These are phyloP conservation scores for Cladophialophora immunda DNA, from an alignment of 2,329 filamentous ascomycete genomes.

Conservation along the genomic window DNA sequence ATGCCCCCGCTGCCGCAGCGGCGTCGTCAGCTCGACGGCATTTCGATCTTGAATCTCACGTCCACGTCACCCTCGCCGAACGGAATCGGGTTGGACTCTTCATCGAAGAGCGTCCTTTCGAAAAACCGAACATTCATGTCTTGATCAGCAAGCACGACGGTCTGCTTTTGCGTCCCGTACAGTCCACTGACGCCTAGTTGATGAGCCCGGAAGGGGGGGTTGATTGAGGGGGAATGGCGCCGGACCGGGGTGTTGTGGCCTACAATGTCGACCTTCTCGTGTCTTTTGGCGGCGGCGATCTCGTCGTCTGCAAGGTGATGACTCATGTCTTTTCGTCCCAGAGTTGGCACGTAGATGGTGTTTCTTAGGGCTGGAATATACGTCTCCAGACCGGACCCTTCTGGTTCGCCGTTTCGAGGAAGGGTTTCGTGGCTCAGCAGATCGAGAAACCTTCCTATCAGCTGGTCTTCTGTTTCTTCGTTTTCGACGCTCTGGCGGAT, in stretches of 20 bases:
- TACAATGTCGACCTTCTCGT: constrained; percentile 43
- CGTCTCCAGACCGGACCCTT: constrained; percentile 59
- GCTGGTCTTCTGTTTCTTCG: constrained; percentile 55
- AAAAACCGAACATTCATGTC: constrained; percentile 67
- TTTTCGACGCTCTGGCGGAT: constrained; percentile 56
- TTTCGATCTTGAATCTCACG: constrained; percentile 57
- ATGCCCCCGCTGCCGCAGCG: background rate
- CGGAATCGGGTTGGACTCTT: constrained; percentile 57
- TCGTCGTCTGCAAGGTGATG: constrained; percentile 45
- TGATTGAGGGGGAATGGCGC: constrained; percentile 38
- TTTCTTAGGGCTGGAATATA: constrained; percentile 66
- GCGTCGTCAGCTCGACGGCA: background rate
- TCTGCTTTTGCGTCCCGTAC: constrained; percentile 73
- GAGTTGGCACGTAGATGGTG: constrained; percentile 68
- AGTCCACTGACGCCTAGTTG: constrained; percentile 56
- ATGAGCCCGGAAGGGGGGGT: constrained; percentile 26
- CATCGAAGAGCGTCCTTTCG: constrained; percentile 68
- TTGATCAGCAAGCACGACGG: constrained; percentile 64
- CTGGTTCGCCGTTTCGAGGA: constrained; percentile 51
- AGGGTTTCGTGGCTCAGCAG: constrained; percentile 65
- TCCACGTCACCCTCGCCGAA: constrained; percentile 57
- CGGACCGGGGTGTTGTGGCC: constrained; percentile 35
- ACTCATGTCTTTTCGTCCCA: constrained; percentile 57
- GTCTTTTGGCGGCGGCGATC: constrained; percentile 48
- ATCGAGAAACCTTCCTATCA: constrained; percentile 62